Base-by-base conservation (phyloP, 2,329 filamentous ascomycete species). In the Fusarium buharicum region DNA sequence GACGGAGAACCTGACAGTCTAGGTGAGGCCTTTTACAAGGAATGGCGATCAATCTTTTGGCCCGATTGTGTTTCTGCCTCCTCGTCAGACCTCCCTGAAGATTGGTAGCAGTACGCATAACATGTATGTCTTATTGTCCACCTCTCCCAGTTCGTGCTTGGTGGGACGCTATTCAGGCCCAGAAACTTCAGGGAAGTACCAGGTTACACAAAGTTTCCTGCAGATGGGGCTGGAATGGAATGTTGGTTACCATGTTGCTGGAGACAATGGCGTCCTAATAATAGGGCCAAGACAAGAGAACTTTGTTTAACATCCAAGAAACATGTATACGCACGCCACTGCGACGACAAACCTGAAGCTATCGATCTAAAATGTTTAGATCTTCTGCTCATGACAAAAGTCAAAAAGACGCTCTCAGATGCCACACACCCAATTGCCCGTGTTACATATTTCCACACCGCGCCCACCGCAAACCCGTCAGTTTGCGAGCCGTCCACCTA, bases 401-500 rank as follows among this genome's bases (percentile, higher is more conserved):
- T 50, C n/a, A 55, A 60, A 46, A 31, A 55, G 36, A 36, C 17
- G 9, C 36, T 30, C 20, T 20, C 20, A 49, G 24, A 52, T 40
- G 43, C 53, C 36, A 34, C 36, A 37, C 30, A 34, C 59, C 46
- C 30, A 55, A 31, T 17, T 57, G 37, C 54, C 28, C 46, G 52
- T 51, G 44, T 51, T 50, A 44, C 55, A 51, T 49, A 52, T 69
- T 24, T 63, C 54, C 63, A 69, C 69, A 71, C 69, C 69, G 69
- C 67, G 52, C 41, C 68, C 67, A 70, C 69, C 69, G 69, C 55
- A 65, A 59, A 50, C 62, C 67, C 56, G 62, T 63, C 56, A 48
- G 58, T 49, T 55, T 57, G 41, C 52, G 46, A 61, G 51, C 61
- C 55, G 50, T 58, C 50, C 59, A 56, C 47, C 49, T 50, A 38